Evolutionary conservation across 1,284 basidiomycete genomes (phyloP), one percentile per base, ranked within the genome.

Genomic region (Irpex sp.): DNA sequence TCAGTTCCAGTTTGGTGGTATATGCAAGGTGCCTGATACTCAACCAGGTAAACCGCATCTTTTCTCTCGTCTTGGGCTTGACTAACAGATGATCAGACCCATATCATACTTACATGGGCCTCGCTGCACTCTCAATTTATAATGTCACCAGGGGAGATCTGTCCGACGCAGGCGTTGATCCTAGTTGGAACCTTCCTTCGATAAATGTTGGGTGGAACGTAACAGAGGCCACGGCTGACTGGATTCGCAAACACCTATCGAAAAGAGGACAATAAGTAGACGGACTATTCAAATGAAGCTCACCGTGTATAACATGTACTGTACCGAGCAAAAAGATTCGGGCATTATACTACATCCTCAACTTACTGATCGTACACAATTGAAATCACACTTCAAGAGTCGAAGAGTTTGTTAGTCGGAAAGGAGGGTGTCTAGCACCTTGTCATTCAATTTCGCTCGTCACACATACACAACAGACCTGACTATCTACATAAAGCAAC

Each of bases 31-130:
- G 1, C 90, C 91, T 0, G 87, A 84, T 8, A 90, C 93, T 67
- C 82, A 80, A 67, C 87, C 94, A 66, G 92, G 92, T 93, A 63
- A 66, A 4, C 8, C 21, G 1, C 31, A 4, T 31, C 31, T 11
- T 4, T 46, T 46, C 13, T 46, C 6, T 46, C 39, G 2, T 43
- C n/a, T 9, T 43, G 9, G 2, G n/a, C 39, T 46, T 46, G 11
- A 46, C 11, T 15, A 46, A 46, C 11, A 46, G 17, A 46, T 15
- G 43, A 13, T 17, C 11, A 87, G 93, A 97, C 79, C 95, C 92
- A 6, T 96, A 88, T 74, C 95, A 97, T 70, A 95, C 94, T 0
- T 97, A 97, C 73, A 81, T 97, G 33, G 88, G 93, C 1, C 77
- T 97, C 21, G 94, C 95, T 0, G 88, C 92, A 0, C 71, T 96